Conservation (phyloP, 768 basidiomycete species). For the Termitomyces titanicus region DNA sequence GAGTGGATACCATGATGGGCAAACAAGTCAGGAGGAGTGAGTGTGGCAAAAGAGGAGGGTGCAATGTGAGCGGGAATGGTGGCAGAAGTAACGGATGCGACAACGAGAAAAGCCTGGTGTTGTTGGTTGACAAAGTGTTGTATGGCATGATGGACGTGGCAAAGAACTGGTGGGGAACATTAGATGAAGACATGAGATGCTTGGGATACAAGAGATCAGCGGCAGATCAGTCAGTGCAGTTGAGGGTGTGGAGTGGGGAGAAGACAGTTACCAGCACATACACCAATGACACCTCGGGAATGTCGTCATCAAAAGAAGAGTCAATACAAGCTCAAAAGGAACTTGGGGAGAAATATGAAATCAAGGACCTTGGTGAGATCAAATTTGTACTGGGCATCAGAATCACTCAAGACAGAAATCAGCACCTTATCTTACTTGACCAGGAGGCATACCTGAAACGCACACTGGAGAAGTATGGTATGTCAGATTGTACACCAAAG, state of each 20-base stretch:
- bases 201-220: constrained; percentile 14
- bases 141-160: constrained; percentile 1
- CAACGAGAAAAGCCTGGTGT: no score
- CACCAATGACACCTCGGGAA: background rate
- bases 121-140: background rate
- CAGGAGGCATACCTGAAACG: background rate
- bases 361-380: background rate
- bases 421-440: background rate
- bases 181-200: background rate
- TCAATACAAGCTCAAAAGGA: background rate
- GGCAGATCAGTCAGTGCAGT: constrained; percentile 17
- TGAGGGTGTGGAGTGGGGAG: background rate
- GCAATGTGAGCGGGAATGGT: no score
- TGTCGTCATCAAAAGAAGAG: background rate
- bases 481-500: constrained; percentile 19
- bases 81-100: no score
- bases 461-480: background rate
- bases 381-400: background rate
- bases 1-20: no score
- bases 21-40: no score
- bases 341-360: background rate
- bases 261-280: constrained; percentile 13
- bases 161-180: constrained; percentile 2
- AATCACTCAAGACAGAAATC: background rate
- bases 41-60: no score